Evolutionary conservation across 2,329 filamentous ascomycete species (phyloP), one percentile per base, ranked within the genome.

Genomic region (Exophiala mesophila): DNA sequence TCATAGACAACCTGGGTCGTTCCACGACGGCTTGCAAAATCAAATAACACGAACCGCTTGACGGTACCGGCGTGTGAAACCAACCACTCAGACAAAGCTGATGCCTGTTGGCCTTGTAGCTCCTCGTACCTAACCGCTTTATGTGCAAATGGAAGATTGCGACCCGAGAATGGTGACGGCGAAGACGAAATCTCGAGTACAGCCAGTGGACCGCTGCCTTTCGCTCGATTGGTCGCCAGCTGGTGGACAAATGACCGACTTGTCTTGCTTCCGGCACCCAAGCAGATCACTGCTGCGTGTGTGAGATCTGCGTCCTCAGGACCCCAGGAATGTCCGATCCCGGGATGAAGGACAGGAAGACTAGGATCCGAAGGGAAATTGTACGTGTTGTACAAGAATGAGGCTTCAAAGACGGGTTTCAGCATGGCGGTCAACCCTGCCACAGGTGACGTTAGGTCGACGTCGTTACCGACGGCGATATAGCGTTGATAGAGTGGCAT

Each of bases 401-500:
- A 58, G 0, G 59, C 49, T 3, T 36, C 29, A 52, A 51, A 61
- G 21, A 50, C 47, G 45, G 58, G 56, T 53, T 61, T 56, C 39
- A 59, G 40, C 36, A 53, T 43, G 18, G 55, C 20, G 10, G 10
- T 16, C 20, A 57, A 44, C 17, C 20, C 36, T 10, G 17, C n/a
- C 17, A 57, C 57, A 7, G 53, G 49, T n/a, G 47, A 31, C 12
- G 40, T 49, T 21, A 28, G 10, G 13, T 32, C 17, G 6, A 10
- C 17, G 5, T 41, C 15, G 7, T 16, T 2, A n/a, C n/a, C n/a
- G 8, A 45, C 50, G 19, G 57, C 46, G 18, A 41, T 47, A 43
- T 70, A 72, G 16, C 62, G 60, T 53, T 73, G 73, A 53, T 74
- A 73, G 3, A 73, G 45, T 3, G 59, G 58, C 63, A 67, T 65